Percentiles rank a stretch among this genome's conserved stretches.
Evolutionary conservation across 306 rosid genomes (phyloP).

Genomic region (Gastrolobium villosum): DNA sequence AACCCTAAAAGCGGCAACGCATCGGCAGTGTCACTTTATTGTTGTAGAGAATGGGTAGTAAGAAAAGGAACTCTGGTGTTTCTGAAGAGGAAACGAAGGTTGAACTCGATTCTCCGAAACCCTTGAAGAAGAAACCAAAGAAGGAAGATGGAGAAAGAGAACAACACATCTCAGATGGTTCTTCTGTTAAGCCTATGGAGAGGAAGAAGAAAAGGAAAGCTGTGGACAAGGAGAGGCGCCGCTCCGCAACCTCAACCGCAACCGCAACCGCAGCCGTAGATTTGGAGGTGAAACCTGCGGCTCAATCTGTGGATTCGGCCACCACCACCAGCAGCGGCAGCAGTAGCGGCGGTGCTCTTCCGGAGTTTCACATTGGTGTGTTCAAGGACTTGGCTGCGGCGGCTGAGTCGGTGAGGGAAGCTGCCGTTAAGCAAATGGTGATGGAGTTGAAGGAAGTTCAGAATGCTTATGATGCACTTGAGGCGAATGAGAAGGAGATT

Average conservation of each 20-base stretch:
- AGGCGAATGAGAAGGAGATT: slow-evolving; percentile 69
- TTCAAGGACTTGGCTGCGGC: slow-evolving; percentile 86
- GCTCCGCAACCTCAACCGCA: slow-evolving; percentile 17
- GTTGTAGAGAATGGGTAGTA: slow-evolving; percentile 55
- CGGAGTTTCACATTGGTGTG: slow-evolving; percentile 90
- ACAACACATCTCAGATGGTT: background rate
- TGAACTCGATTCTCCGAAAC: slow-evolving; percentile 45
- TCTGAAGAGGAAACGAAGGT: slow-evolving; percentile 48
- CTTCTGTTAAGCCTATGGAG: slow-evolving; percentile 78
- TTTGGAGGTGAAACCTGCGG: slow-evolving; percentile 39
- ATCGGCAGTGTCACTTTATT: too few species aligned
- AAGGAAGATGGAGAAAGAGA: slow-evolving; percentile 31
- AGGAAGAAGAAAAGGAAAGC: slow-evolving; percentile 77
- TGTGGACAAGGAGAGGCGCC: slow-evolving; percentile 66
- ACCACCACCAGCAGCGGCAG: slow-evolving; percentile 42
- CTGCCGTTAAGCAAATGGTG: slow-evolving; percentile 73
- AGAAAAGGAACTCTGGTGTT: slow-evolving; percentile 55
- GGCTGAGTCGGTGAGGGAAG: slow-evolving; percentile 60
- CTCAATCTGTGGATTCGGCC: slow-evolving; percentile 33
- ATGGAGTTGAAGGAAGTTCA: slow-evolving; percentile 83
- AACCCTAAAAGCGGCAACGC: slow-evolving; percentile 34
- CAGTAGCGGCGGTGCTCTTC: slow-evolving; percentile 47
- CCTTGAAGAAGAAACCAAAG: slow-evolving; percentile 58
- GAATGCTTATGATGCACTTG: slow-evolving; percentile 68
- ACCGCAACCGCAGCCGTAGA: slow-evolving; percentile 19